Base-by-base conservation (phyloP, 2,329 filamentous ascomycete genomes). In the Didymosphaeria variabile region DNA sequence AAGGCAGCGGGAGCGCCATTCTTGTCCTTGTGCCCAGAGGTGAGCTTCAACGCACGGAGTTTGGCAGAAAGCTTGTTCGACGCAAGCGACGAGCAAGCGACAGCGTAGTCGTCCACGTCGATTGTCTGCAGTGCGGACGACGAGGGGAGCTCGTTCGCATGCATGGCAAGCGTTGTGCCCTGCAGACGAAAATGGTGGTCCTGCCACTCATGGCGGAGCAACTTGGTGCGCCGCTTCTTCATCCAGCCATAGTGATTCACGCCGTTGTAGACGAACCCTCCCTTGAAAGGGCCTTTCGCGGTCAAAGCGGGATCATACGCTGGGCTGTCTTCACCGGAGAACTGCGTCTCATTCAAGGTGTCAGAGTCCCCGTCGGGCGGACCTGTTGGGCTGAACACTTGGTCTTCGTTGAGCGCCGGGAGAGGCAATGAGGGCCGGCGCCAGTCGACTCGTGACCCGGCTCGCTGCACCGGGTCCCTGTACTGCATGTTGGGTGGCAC, bases 401-500 rank as follows among this genome's bases (percentile, higher is more conserved):
- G 80, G 78, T 90, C 85, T 80, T 93, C 91, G 63, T 88, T 85
- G 44, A 93, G 81, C n/a, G 88, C 83, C 0, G 90, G 90, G 73
- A 93, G 85, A 61, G 88, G 83, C 78, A 91, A 87, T 6, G 90
- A 91, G 0, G 91, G 90, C 2, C 90, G 87, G 56, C 89, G 79
- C 67, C 79, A 81, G 23, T 82, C 79, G 23, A 75, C 74, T 17
- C 79, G 81, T 6, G 82, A 82, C 32, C 75, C 71, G 40, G 79
- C 75, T 50, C 85, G 83, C 63, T 77, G 67, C 44, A 84, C 74
- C 53, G 83, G 83, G 44, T 85, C 81, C 29, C 82, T 81, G 82
- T 91, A 97, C 75, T 88, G 90, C 93, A 97, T 97, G 80, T 97
- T 90, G 7, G 94, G 94, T 46, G 94, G 94, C 0, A 97, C 94